Percentiles rank a stretch among this genome's conserved stretches.
phyloP scores from a whole-genome alignment of 179 eudicot species.

The Silene noctiflora region DNA sequence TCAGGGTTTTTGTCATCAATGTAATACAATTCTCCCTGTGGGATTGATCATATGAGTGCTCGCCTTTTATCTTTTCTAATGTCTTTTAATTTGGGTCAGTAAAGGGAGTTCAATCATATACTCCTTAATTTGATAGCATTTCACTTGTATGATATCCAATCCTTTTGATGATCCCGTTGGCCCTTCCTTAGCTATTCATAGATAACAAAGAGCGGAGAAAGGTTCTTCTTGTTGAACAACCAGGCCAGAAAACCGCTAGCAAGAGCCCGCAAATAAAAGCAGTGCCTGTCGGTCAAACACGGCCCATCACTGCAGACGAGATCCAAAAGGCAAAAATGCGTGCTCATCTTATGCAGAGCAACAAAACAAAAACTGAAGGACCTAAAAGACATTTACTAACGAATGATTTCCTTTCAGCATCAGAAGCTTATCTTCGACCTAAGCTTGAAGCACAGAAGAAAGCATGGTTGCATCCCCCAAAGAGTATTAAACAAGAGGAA shows the following conservation, averaged over 20 bases:
- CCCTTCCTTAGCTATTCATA: slow-evolving; percentile 50
- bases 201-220: slow-evolving; percentile 85
- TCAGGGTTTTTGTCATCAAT: background rate
- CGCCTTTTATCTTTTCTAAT: background rate
- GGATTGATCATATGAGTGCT: background rate
- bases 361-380: slow-evolving; percentile 42
- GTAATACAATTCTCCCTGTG: background rate
- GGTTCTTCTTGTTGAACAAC: slow-evolving; percentile 86
- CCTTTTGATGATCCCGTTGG: background rate
- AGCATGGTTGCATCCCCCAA: slow-evolving; percentile 36
- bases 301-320: slow-evolving; percentile 98
- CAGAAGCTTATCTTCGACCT: slow-evolving; percentile 47
- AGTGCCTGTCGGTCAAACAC: slow-evolving; percentile 49
- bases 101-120: background rate
- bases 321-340: slow-evolving; percentile 95
- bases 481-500: slow-evolving; percentile 32
- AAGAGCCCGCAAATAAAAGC: slow-evolving; percentile 56
- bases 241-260: slow-evolving; percentile 63
- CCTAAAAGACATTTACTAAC: slow-evolving; percentile 41
- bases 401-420: slow-evolving; percentile 41
- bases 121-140: background rate
- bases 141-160: background rate
- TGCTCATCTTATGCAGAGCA: slow-evolving; percentile 71
- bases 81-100: background rate
- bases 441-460: slow-evolving; percentile 58